Evolutionary conservation across 2,329 filamentous ascomycete genomes (phyloP), one percentile per base, ranked within the genome.

Genomic region (Colletotrichum godetiae): DNA sequence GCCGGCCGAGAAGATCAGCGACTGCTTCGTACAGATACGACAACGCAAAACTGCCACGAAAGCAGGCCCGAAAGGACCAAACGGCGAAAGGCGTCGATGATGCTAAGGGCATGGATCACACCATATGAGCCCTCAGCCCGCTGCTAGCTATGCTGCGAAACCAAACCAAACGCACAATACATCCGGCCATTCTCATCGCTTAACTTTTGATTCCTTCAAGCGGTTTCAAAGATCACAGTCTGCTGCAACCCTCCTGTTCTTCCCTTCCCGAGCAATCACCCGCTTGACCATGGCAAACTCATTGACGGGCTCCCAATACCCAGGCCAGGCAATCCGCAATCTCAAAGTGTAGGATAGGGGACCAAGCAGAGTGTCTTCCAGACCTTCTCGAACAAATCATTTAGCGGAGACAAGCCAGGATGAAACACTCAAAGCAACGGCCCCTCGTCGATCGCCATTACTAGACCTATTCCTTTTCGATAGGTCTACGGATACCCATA

Each of bases 381-480:
- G 46, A 61, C 24, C 60, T 73, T 73, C 70, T 73, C 70, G 70
- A 73, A 73, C 67, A 72, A 64, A 65, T 59, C 60, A 70, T 46
- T 37, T 37, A n/a, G 59, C 42, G 59, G 60, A 61, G 55, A 55
- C 55, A 55, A 13, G 35, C 66, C 46, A 65, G 56, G 60, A 46
- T 60, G 70, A 73, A 73, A 65, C 70, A 65, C 46, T 35, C 42
- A 24, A 35, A 31, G 35, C 59, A 70, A 15, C 66, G 56, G 13
- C 53, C 66, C 37, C 37, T 56, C 22, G 29, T 46, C 42, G 67
- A 73, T 73, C 66, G 46, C 46, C 60, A 35, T 35, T 61, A 53
- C 56, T 49, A 70, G 66, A 46, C 55, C 59, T 60, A 29, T 64
- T 55, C 24, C 70, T 68, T 52, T n/a, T 59, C 46, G 31, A 33